Evolutionary conservation across 106 monocot genomes (phyloP).

Genomic region (Dioscorea dumetorum): DNA sequence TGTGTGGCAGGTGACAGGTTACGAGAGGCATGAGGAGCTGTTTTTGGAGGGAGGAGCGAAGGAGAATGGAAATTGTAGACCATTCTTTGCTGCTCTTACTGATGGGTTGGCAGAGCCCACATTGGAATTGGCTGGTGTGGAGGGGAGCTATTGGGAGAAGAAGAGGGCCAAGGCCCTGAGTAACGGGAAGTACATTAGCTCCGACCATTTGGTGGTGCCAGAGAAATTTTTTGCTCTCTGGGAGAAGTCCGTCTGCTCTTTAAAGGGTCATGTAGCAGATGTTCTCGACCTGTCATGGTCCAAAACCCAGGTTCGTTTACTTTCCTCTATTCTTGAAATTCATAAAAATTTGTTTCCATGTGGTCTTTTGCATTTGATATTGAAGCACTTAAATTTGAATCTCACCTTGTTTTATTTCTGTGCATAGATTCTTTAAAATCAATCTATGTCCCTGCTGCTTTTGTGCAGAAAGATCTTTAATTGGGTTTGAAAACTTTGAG

Average conservation of each 20-base stretch:
- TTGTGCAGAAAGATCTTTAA: too few species aligned
- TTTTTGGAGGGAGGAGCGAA: conserved; percentile 14
- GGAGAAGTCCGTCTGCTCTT: conserved; percentile 64
- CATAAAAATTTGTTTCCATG: too few species aligned
- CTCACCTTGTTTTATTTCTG: too few species aligned
- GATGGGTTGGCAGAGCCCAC: conserved; percentile 35
- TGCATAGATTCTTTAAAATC: too few species aligned
- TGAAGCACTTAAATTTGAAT: too few species aligned
- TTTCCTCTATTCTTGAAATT: neutral
- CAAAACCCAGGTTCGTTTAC: conserved; percentile 57
- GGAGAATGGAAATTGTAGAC: conserved; percentile 31
- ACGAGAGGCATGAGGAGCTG: conserved; percentile 31
- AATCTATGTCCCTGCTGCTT: too few species aligned
- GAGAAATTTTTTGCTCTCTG: conserved; percentile 55
- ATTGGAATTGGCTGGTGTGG: conserved; percentile 28
- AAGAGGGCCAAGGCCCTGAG: conserved; percentile 47
- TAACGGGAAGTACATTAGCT: conserved; percentile 57
- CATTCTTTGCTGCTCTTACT: conserved; percentile 18
- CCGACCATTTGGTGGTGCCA: conserved; percentile 54
- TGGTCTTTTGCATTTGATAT: too few species aligned
- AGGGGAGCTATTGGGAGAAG: conserved; percentile 46
- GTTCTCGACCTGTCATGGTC: conserved; percentile 95
- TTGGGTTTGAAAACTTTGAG: too few species aligned
- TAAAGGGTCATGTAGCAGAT: conserved; percentile 61
- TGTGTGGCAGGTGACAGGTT: conserved; percentile 49